Conservation (phyloP, 1,284 basidiomycete genomes). For the Gomphus bonarii region DNA sequence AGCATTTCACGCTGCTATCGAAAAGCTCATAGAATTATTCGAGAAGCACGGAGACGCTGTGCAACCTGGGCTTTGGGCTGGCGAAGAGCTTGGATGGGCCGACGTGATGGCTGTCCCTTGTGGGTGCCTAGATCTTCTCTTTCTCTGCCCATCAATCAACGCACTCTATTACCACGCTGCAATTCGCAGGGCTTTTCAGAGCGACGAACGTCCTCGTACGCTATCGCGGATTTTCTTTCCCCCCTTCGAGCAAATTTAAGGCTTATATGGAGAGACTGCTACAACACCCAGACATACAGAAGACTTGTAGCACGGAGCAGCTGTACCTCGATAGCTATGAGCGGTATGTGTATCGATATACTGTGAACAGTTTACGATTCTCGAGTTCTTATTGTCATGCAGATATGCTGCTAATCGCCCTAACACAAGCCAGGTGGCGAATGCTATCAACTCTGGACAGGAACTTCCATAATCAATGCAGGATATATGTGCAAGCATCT, state of each 20-base stretch:
- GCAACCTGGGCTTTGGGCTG: slow-evolving; percentile 30
- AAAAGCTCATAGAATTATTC: slow-evolving; percentile 44
- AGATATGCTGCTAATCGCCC: slow-evolving; percentile 68
- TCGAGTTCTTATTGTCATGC: not conserved
- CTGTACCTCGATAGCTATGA: slow-evolving; percentile 74
- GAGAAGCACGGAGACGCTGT: slow-evolving; percentile 39
- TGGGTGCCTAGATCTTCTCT: slow-evolving; percentile 25
- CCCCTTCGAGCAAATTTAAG: slow-evolving; percentile 29
- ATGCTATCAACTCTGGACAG: slow-evolving; percentile 56
- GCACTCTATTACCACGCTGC: not conserved
- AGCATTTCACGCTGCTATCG: slow-evolving; percentile 48
- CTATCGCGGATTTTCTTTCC: slow-evolving; percentile 54
- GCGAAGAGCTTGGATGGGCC: slow-evolving; percentile 50
- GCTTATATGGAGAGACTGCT: slow-evolving; percentile 48
- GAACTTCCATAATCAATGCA: slow-evolving; percentile 38
- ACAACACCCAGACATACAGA: slow-evolving; percentile 51
- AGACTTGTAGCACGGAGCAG: slow-evolving; percentile 60
- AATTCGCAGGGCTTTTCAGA: slow-evolving; percentile 48
- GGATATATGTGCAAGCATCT: not conserved
- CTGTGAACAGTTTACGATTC: not conserved
- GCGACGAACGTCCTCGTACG: slow-evolving; percentile 56
- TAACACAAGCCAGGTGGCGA: slow-evolving; percentile 62
- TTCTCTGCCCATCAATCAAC: not conserved
- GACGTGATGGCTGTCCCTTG: slow-evolving; percentile 74
- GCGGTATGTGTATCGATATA: slow-evolving; percentile 29